Conservation (phyloP, 805 yeast genomes). For the Ogataea angusta region DNA sequence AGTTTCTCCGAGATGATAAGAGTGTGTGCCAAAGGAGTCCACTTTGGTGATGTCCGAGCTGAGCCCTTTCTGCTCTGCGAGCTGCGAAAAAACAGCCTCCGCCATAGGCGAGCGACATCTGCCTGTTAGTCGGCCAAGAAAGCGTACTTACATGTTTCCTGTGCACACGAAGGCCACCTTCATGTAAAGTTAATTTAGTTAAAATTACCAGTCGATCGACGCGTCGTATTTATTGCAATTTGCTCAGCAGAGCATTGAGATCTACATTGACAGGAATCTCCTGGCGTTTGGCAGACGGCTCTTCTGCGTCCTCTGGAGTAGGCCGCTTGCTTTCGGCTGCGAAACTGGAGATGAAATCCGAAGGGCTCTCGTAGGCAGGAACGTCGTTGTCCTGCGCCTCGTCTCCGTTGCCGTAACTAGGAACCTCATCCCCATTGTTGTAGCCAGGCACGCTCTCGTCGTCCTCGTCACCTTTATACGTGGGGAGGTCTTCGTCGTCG, state of each 20-base stretch:
- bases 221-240: slow-evolving; percentile 16
- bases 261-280: slow-evolving; percentile 17
- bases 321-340: slow-evolving; percentile 3
- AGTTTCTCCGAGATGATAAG: slow-evolving; percentile 75
- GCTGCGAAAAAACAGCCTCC: slow-evolving; percentile 79
- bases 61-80: slow-evolving; percentile 51
- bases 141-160: slow-evolving; percentile 75
- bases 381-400: too few species aligned
- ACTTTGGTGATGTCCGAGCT: slow-evolving; percentile 46
- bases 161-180: slow-evolving; percentile 84
- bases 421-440: too few species aligned
- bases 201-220: slow-evolving; percentile 10
- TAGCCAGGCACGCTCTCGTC: slow-evolving; percentile 1
- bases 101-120: slow-evolving; percentile 98
- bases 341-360: slow-evolving; percentile 5
- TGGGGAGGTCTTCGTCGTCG: slow-evolving; percentile 18
- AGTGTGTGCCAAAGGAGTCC: slow-evolving; percentile 89
- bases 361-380: slow-evolving; percentile 1
- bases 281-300: slow-evolving; percentile 3
- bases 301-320: slow-evolving; percentile 1
- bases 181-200: slow-evolving; percentile 5
- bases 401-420: too few species aligned
- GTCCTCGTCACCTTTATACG: slow-evolving; percentile 8
- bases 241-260: slow-evolving; percentile 21
- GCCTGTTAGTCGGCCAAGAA: slow-evolving; percentile 4